Base-by-base conservation (phyloP, 73 alveolate species). In the Blepharisma stoltei region DNA sequence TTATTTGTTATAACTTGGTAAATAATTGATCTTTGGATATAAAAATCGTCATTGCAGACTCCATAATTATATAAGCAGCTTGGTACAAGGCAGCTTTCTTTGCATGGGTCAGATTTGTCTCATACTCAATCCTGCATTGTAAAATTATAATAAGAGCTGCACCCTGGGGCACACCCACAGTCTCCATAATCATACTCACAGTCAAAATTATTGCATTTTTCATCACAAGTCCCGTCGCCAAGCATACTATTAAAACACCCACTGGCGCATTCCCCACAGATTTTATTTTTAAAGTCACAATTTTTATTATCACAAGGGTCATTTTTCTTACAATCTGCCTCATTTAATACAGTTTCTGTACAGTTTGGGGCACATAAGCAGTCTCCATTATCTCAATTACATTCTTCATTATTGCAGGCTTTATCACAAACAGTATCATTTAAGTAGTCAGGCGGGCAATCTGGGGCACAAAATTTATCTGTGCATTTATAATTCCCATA, bases 141-240 rank as follows among this genome's bases (percentile, higher is more conserved):
- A 60, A 14, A n/a, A 14, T 20, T 9, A 60, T 60, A 60, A 60
- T 60, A 25, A 11, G 45, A 14, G 14, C 23, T 8, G 5, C 73
- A 60, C 46, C 73, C 73, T 60, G 37, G 48, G 5, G 14, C 23
- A 60, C 73, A 60, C 18, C 23, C 73, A 60, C 73, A 60, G 73
- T 60, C 73, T 20, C 23, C 48, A 38, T 20, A 20, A 60, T 60
- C 73, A 25, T 18, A 60, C 4, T 5, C 73, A 60, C 73, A 60
- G 11, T n/a, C 38, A 18, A 9, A 14, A 60, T 20, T 25, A 14
- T 18, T 20, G 45, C 73, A 60, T 9, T 60, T 25, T 14, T 14
- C 46, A 25, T 60, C 45, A 25, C 73, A 60, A 60, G 23, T 4
- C 48, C 73, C 73, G 5, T 60, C 73, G 0, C 73, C 73, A 60